phyloP scores from a whole-genome alignment of 768 basidiomycete species.

The Collybiopsis confluens region DNA sequence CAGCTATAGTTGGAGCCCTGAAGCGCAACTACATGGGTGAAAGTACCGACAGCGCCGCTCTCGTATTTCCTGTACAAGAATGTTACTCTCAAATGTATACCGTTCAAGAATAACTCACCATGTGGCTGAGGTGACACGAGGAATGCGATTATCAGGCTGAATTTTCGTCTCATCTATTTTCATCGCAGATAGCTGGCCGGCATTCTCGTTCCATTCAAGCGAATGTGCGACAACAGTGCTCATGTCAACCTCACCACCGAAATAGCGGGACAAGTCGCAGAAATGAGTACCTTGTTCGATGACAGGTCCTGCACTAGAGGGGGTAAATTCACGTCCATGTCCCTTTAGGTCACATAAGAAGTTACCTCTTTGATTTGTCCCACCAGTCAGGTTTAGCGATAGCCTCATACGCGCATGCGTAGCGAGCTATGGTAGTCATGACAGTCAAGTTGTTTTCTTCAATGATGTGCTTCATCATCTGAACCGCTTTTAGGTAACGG shows the following conservation, averaged over 20 bases:
- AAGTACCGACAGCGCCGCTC: constrained; percentile 88
- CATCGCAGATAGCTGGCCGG: constrained; percentile 80
- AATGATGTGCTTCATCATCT: constrained; percentile 96
- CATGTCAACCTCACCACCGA: constrained; percentile 93
- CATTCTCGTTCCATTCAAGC: constrained; percentile 87
- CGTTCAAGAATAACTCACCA: constrained; percentile 49
- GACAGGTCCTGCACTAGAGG: constrained; percentile 67
- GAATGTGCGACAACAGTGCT: constrained; percentile 78
- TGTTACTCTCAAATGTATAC: constrained; percentile 3
- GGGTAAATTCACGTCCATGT: not conserved
- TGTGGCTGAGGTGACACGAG: constrained; percentile 87
- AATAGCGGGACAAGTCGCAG: constrained; percentile 94
- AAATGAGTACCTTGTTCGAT: constrained; percentile 96
- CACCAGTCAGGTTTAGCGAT: constrained; percentile 88
- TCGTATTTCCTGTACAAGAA: constrained; percentile 78
- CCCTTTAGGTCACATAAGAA: constrained; percentile 3
- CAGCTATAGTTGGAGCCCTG: constrained; percentile 94
- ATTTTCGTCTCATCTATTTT: constrained; percentile 82
- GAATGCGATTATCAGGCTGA: constrained; percentile 83
- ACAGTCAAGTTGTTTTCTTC: constrained; percentile 91
- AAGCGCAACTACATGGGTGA: constrained; percentile 86
- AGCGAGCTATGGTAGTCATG: constrained; percentile 94
- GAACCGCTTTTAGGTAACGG: constrained; percentile 88
- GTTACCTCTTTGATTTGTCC: constrained; percentile 81
- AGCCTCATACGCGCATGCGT: constrained; percentile 81